Percentiles rank a stretch among this genome's conserved stretches.
Conservation (phyloP, 2,329 filamentous ascomycete genomes). For the Endocalyx cinctus region DNA sequence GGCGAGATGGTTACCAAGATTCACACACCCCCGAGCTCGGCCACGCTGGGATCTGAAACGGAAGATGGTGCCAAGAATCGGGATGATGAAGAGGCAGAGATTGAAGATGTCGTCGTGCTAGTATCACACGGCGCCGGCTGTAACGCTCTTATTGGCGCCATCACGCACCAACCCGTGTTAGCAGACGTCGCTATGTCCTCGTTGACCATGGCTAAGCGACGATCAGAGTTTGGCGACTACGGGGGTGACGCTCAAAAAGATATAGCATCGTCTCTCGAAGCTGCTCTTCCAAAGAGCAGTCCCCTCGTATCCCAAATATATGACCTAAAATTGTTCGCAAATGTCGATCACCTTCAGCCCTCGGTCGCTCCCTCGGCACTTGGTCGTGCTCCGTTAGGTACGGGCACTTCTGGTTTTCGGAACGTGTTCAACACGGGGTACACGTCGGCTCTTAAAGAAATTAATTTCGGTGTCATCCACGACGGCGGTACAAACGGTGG, state of each 20-base stretch:
- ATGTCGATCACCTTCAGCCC: constrained; percentile 65
- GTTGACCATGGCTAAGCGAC: constrained; percentile 78
- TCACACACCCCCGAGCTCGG: neutral
- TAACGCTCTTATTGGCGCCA: constrained; percentile 87
- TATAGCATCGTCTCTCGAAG: constrained; percentile 24
- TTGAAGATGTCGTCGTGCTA: constrained; percentile 76
- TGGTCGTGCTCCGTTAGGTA: constrained; percentile 27
- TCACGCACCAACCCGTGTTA: constrained; percentile 86
- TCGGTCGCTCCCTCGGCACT: constrained; percentile 28
- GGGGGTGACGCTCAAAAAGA: constrained; percentile 14
- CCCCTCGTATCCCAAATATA: constrained; percentile 57
- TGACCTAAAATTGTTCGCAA: constrained; percentile 70
- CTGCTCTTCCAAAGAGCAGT: constrained; percentile 15
- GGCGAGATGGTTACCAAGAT: constrained; percentile 47
- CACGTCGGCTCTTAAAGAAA: constrained; percentile 25
- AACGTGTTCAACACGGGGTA: constrained; percentile 35
- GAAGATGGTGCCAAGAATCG: constrained; percentile 28
- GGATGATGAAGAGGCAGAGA: constrained; percentile 52
- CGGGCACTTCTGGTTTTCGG: constrained; percentile 29
- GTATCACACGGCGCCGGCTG: constrained; percentile 95
- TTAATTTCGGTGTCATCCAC: constrained; percentile 27
- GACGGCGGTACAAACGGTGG: constrained; percentile 35
- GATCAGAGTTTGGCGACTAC: constrained; percentile 37
- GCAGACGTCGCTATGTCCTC: constrained; percentile 88
- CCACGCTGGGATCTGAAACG: constrained; percentile 23